These are phyloP conservation scores for Ogataea zsoltii DNA, from an alignment of 805 yeast genomes.

Conservation along the genomic window DNA sequence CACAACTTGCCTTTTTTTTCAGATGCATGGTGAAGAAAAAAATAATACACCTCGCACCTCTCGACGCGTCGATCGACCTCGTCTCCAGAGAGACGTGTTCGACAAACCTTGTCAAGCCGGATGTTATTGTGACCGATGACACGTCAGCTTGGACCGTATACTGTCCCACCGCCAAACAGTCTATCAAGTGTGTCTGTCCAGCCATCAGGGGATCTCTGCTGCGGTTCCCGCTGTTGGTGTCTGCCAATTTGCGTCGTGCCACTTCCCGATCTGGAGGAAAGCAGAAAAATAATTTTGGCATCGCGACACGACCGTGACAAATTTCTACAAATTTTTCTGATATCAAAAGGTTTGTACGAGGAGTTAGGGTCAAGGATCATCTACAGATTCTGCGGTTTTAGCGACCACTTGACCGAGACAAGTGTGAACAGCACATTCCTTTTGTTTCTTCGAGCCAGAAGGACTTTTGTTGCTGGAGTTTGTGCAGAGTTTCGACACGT, in stretches of 20 bases:
- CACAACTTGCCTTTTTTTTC: not conserved
- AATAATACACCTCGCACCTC: not conserved
- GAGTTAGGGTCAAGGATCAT: too few relatives aligned
- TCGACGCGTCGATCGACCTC: conserved; percentile 1
- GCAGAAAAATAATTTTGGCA: conserved; percentile 1
- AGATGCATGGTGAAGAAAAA: not conserved
- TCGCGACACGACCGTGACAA: conserved; percentile 4
- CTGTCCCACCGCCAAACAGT: too few relatives aligned
- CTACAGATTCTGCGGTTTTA: too few relatives aligned
- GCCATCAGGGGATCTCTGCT: too few relatives aligned
- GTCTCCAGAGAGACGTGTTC: too few relatives aligned
- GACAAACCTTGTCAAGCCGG: too few relatives aligned
- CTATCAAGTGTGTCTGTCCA: too few relatives aligned
- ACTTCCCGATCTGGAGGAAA: conserved; percentile 3
- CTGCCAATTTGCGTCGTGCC: not conserved
- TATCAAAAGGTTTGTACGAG: not conserved
- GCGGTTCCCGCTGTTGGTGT: too few relatives aligned
- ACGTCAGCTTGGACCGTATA: too few relatives aligned
- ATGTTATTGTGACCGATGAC: too few relatives aligned
- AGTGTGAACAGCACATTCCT: not conserved
- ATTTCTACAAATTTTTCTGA: conserved; percentile 7
- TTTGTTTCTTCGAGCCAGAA: not conserved
- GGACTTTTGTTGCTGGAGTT: not conserved
- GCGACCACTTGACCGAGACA: not conserved
- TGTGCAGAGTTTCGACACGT: not conserved